Base-by-base conservation (phyloP, 2,329 filamentous ascomycete species). In the Trichophyton simii region DNA sequence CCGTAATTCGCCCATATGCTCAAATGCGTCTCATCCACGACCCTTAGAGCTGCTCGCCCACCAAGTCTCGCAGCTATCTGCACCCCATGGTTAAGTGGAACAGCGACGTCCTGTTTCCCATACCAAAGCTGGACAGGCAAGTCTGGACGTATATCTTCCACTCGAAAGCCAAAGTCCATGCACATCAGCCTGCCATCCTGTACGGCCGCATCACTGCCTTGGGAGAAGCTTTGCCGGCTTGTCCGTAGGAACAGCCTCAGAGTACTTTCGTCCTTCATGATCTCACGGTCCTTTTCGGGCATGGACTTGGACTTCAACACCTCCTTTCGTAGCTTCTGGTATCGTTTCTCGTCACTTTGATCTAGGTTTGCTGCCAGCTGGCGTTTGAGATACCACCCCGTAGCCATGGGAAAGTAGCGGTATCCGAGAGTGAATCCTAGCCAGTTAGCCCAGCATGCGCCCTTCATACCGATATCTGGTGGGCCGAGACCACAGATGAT, bases 51-150 rank as follows among this genome's bases (percentile, higher is more conserved):
- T 9, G 68, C 72, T 52, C 66, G 71, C 38, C 61, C 67, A n/a
- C 69, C 68, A 57, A 75, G 60, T 41, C 71, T 63, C 50, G 57
- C 60, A 0, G 71, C 69, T 61, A 74, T 68, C 59, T 71, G 66
- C 54, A 65, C 62, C 0, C 71, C 73, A 66, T 75, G 72, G 59
- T 70, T 67, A 1, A 68, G 65, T 42, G 72, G 73, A 50, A 75
- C 69, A 63, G 65, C 66, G 20, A 28, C 65, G 67, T 76, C 73
- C 2, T 66, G 38, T 50, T 67, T 72, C 20, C 71, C 72, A 65
- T 75, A 71, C 72, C 72, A 75, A 64, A 76, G 48, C 61, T 72
- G 68, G 34, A 75, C 68, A 1, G 69, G 69, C 50, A 76, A 60
- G 61, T 75, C 73, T 0, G 62, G 57, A 3, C 72, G 59, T 28